Evolutionary conservation across 306 rosid genomes (phyloP).

Genomic region (Prosopis cineraria): DNA sequence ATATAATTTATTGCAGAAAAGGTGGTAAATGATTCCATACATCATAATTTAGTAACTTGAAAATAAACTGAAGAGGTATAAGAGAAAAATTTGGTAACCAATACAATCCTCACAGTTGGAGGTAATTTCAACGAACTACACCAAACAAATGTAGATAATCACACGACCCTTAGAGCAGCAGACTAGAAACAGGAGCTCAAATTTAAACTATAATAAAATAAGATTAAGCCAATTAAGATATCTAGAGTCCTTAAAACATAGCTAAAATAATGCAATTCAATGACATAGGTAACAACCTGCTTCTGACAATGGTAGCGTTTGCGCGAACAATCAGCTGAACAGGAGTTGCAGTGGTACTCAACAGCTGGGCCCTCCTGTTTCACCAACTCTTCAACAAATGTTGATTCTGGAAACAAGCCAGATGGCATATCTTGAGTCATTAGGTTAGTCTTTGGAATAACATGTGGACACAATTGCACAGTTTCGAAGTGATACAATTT

Average conservation of each 20-base stretch:
- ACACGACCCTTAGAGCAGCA: background rate
- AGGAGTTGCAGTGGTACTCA: conserved; percentile 88
- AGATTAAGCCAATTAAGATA: conserved; percentile 4
- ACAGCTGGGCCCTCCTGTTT: conserved; percentile 74
- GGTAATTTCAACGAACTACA: conserved; percentile 10
- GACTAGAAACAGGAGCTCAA: conserved; percentile 6
- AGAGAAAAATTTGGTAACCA: conserved; percentile 10
- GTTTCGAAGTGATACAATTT: conserved; percentile 70
- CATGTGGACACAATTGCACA: conserved; percentile 41
- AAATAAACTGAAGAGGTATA: conserved; percentile 16
- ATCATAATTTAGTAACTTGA: conserved; percentile 23
- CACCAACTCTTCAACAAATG: conserved; percentile 63
- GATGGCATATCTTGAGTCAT: conserved; percentile 53
- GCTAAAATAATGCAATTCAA: background rate
- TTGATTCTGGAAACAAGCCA: conserved; percentile 67
- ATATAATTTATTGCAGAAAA: conserved; percentile 23
- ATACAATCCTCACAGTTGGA: conserved; percentile 21
- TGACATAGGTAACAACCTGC: conserved; percentile 53
- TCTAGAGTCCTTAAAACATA: conserved; percentile 6
- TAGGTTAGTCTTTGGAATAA: conserved; percentile 49
- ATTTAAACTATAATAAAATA: background rate
- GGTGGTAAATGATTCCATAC: conserved; percentile 23
- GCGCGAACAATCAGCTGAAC: conserved; percentile 85
- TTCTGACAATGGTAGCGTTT: conserved; percentile 88
- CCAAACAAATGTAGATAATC: background rate